Evolutionary conservation across 2,329 filamentous ascomycete species (phyloP).

Genomic region (Diaporthe amygdali): DNA sequence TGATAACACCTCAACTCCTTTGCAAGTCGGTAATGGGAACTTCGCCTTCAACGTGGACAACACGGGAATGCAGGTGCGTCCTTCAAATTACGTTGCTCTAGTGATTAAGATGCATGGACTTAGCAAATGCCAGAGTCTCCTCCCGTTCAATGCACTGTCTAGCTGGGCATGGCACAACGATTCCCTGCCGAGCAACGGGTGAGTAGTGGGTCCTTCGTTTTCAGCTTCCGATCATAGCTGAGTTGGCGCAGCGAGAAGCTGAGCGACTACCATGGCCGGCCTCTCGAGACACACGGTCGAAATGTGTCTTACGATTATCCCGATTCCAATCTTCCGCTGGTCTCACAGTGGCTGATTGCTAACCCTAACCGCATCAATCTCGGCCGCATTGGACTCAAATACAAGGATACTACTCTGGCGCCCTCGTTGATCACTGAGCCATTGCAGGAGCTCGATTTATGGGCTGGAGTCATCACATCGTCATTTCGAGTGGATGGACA

Average conservation of each 20-base stretch:
- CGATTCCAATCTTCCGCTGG: constrained; percentile 39
- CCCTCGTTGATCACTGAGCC: constrained; percentile 24
- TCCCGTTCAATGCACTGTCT: constrained; percentile 38
- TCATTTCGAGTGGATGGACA: not conserved
- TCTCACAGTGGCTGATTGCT: constrained; percentile 58
- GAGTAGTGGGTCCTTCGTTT: not conserved
- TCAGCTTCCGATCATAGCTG: not conserved
- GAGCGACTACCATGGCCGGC: constrained; percentile 39
- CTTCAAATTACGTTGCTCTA: not conserved
- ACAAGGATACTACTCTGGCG: constrained; percentile 36
- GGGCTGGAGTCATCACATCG: not conserved
- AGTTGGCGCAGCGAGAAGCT: constrained; percentile 30
- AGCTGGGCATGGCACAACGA: constrained; percentile 42
- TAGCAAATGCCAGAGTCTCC: constrained; percentile 31
- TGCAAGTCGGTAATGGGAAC: constrained; percentile 52
- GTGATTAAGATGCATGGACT: not conserved
- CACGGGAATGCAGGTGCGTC: constrained; percentile 41
- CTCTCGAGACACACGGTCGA: constrained; percentile 39
- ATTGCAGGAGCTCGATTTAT: not conserved
- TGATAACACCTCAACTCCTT: constrained; percentile 31
- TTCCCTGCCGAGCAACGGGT: constrained; percentile 44
- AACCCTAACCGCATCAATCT: constrained; percentile 52
- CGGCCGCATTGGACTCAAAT: constrained; percentile 46
- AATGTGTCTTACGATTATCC: constrained; percentile 45
- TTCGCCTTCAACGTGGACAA: constrained; percentile 52